Percentiles rank a stretch among this genome's conserved stretches.
Conservation (phyloP, 2,329 filamentous ascomycete species). For the Colletotrichum sp. region DNA sequence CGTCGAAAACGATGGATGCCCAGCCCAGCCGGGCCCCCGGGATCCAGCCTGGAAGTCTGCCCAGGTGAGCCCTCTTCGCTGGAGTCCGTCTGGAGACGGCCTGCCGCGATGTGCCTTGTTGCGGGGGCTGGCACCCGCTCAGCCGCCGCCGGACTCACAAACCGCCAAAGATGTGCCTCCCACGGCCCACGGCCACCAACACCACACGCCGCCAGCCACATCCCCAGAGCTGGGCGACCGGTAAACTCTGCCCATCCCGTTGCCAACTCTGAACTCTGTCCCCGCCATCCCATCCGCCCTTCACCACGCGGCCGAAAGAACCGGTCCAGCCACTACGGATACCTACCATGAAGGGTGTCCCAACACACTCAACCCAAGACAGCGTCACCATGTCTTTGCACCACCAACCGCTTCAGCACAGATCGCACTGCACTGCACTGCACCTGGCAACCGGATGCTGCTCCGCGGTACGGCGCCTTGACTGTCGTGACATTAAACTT, state of each 20-base stretch:
- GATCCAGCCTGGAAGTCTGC: constrained; percentile 11
- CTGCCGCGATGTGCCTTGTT: constrained; percentile 14
- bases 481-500: background rate
- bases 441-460: background rate
- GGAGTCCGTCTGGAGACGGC: background rate
- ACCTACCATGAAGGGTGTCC: background rate
- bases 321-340: background rate
- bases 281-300: background rate
- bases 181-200: background rate
- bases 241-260: background rate
- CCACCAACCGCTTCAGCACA: background rate
- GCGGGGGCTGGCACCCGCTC: constrained; percentile 4
- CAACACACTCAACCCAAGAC: background rate
- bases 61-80: background rate
- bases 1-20: constrained; percentile 4
- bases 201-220: background rate
- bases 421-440: background rate
- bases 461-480: background rate
- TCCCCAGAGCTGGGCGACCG: background rate
- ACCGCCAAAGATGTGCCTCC: background rate
- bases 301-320: background rate
- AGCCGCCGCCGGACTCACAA: constrained; percentile 2
- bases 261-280: background rate
- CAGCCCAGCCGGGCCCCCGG: background rate
- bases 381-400: background rate